phyloP scores from a whole-genome alignment of 2,329 filamentous ascomycete species.

The Penicillium sp. region DNA sequence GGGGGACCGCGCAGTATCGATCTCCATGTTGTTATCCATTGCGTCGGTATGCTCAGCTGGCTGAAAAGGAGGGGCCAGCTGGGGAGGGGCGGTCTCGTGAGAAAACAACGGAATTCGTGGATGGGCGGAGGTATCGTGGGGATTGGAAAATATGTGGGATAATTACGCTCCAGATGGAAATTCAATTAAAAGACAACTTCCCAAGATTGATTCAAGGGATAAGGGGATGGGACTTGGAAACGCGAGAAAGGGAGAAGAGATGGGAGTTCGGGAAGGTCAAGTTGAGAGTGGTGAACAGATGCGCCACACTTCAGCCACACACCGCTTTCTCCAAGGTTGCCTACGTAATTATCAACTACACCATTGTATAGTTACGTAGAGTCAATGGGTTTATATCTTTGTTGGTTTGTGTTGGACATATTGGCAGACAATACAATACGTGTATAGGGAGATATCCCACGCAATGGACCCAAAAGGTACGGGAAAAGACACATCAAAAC shows the following conservation, averaged over 20 bases:
- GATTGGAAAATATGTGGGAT: slow-evolving; percentile 10
- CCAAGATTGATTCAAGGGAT: slow-evolving; percentile 20
- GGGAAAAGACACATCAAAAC: background rate
- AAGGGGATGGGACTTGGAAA: slow-evolving; percentile 18
- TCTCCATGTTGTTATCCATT: slow-evolving; percentile 98
- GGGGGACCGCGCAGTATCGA: slow-evolving; percentile 83
- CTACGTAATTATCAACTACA: slow-evolving; percentile 4
- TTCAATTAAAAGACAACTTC: slow-evolving; percentile 10
- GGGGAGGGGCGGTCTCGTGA: slow-evolving; percentile 35
- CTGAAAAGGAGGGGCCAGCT: slow-evolving; percentile 25
- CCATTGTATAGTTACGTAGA: background rate
- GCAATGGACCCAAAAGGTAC: background rate
- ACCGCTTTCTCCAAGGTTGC: slow-evolving; percentile 11
- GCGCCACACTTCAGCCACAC: slow-evolving; percentile 24
- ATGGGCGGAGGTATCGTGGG: slow-evolving; percentile 4
- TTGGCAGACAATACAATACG: background rate
- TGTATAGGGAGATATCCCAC: background rate
- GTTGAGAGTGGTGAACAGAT: slow-evolving; percentile 20
- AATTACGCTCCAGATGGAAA: slow-evolving; percentile 11
- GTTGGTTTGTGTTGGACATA: background rate
- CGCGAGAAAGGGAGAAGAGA: slow-evolving; percentile 23
- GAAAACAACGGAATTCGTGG: slow-evolving; percentile 21
- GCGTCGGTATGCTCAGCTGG: slow-evolving; percentile 22
- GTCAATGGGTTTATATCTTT: background rate
- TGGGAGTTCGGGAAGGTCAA: slow-evolving; percentile 24